Percentiles rank a stretch among this genome's conserved stretches.
These are phyloP conservation scores for Fusarium sp. DNA, from an alignment of 2,329 filamentous ascomycete species.

Conservation along the genomic window DNA sequence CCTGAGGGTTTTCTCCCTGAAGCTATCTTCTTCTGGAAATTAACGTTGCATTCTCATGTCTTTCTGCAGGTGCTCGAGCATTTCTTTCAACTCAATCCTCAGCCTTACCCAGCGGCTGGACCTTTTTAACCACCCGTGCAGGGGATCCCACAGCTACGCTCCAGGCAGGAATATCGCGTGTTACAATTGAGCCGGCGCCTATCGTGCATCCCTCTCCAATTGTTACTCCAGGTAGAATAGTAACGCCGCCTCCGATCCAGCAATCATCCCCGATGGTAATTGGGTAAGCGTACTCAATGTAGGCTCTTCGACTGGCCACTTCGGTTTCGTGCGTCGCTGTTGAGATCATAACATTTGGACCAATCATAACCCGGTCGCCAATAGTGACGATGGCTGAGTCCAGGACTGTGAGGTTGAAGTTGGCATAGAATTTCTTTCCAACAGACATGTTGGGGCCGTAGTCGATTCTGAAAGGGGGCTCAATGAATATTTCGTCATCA, in stretches of 20 bases:
- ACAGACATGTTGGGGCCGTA: slow-evolving; percentile 73
- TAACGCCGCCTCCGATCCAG: slow-evolving; percentile 80
- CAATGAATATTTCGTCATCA: slow-evolving; percentile 66
- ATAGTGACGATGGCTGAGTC: slow-evolving; percentile 66
- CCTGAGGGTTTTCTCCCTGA: neutral
- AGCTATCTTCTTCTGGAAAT: neutral
- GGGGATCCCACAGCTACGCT: slow-evolving; percentile 56
- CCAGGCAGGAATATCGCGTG: slow-evolving; percentile 61
- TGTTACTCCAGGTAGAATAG: slow-evolving; percentile 82
- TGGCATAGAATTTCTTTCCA: slow-evolving; percentile 70
- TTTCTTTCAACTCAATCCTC: neutral
- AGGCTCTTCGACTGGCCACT: slow-evolving; percentile 60
- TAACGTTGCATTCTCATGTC: too few species aligned
- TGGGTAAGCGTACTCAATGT: slow-evolving; percentile 63
- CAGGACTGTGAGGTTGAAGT: slow-evolving; percentile 64
- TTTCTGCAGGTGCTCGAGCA: too few species aligned
- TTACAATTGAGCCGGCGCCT: slow-evolving; percentile 86
- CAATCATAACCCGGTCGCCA: slow-evolving; percentile 65
- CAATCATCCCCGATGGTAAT: slow-evolving; percentile 65
- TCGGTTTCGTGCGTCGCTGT: slow-evolving; percentile 66
- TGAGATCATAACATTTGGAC: slow-evolving; percentile 65
- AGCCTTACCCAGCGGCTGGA: neutral
- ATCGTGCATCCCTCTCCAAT: slow-evolving; percentile 81
- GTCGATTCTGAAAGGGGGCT: slow-evolving; percentile 70
- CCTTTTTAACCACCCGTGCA: slow-evolving; percentile 51